Conservation (phyloP, 306 rosid genomes). For the Parietaria judaica region DNA sequence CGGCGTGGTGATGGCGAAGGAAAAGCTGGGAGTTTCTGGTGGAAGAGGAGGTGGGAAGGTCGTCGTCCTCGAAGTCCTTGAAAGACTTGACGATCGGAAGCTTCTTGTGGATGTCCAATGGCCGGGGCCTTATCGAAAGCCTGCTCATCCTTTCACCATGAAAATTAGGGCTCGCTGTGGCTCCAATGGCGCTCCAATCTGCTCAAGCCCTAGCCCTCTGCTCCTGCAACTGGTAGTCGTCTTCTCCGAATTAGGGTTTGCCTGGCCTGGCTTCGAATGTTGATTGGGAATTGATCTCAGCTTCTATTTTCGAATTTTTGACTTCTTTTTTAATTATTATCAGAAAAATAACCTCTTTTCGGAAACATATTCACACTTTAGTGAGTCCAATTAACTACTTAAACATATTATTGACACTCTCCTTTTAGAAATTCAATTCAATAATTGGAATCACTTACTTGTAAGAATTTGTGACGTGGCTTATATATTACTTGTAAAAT, state of each 20-base stretch:
- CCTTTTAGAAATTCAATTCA: too few species aligned
- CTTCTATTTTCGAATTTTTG: not conserved
- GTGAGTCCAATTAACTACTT: too few species aligned
- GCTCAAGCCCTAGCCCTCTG: not conserved
- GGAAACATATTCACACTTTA: too few species aligned
- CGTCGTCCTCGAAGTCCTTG: slow-evolving; percentile 57
- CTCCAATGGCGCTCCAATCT: not conserved
- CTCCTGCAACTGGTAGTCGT: not conserved
- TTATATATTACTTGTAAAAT: too few species aligned
- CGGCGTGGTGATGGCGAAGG: slow-evolving; percentile 1
- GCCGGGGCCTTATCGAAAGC: slow-evolving; percentile 52
- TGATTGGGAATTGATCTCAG: not conserved
- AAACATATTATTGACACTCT: too few species aligned
- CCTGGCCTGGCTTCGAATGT: too few species aligned
- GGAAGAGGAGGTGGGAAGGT: slow-evolving; percentile 40
- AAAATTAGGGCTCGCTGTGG: not conserved
- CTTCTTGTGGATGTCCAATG: slow-evolving; percentile 54
- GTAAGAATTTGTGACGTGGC: too few species aligned
- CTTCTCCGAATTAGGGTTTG: slow-evolving; percentile 1
- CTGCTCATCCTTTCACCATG: slow-evolving; percentile 37
- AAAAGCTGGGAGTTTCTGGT: slow-evolving; percentile 41
- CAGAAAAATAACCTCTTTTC: too few species aligned
- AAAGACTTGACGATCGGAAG: slow-evolving; percentile 45
- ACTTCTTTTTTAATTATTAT: not conserved
- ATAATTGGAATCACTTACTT: too few species aligned